Evolutionary conservation across 768 basidiomycete genomes (phyloP), one percentile per base, ranked within the genome.

Genomic region (Boletus rubropictus): DNA sequence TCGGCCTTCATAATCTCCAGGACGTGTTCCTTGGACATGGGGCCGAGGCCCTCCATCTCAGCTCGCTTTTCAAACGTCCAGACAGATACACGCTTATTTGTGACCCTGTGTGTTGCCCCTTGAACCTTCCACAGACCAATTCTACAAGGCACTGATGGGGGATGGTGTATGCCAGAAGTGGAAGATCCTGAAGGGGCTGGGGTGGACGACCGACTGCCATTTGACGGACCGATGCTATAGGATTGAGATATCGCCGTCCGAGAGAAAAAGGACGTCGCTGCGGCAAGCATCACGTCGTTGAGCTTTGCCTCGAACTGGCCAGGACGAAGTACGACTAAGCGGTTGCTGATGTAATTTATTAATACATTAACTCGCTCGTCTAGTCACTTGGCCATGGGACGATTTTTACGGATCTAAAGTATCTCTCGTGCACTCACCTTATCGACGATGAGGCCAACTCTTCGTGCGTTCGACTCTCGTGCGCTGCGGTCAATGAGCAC

Each of bases 51-150:
- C 53, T 92, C 88, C 74, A 82, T 74, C 48, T 92, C 89, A 0
- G 74, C 72, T 48, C 78, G 74, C 72, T 97, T 97, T 62, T 98
- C 93, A 54, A 88, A 86, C 22, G 78, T 77, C 95, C 95, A 99
- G 15, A 99, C 83, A 15, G 85, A 88, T 5, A 97, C 94, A 48
- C 82, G 84, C 67, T 97, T 96, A 53, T 76, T 78, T 3, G 89
- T 97, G 43, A 86, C 81, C 70, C 91, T 95, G 68, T 97, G 94
- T 17, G 76, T 78, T 2, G 87, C 96, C 2, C 81, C 75, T 51
- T 92, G 82, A 1, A 98, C 86, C 58, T 77, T 84, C 96, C 96
- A 98, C 44, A 90, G 68, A 2, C 95, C 95, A 8, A 93, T 80
- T 53, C 69, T 73, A 50, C 88, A 25, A 0, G 57, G 46, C 14